Conservation (phyloP, 1,284 basidiomycete species). For the Hypsizygus ulmarius region DNA sequence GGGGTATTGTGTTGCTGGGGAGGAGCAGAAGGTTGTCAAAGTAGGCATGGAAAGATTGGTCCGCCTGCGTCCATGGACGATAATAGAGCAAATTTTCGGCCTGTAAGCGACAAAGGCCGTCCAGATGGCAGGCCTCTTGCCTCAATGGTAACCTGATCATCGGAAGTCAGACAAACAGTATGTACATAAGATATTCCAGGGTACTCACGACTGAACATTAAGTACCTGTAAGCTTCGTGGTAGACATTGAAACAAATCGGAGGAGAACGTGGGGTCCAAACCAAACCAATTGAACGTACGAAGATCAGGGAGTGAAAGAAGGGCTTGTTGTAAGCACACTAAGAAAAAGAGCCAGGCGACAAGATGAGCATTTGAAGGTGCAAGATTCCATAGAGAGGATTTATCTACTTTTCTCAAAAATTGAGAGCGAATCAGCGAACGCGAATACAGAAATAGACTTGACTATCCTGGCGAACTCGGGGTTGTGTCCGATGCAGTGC, state of each 20-base stretch:
- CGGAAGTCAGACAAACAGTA: background rate
- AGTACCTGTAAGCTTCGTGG: conserved; percentile 23
- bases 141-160: conserved; percentile 1
- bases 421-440: conserved; percentile 29
- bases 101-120: conserved; percentile 5
- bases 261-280: conserved; percentile 24
- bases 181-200: background rate
- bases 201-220: conserved; percentile 26
- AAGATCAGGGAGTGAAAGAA: conserved; percentile 28
- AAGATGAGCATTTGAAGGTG: background rate
- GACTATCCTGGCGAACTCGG: conserved; percentile 30
- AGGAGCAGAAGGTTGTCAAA: background rate
- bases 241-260: conserved; percentile 24
- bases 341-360: background rate
- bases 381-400: background rate
- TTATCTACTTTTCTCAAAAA: conserved; percentile 33
- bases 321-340: conserved; percentile 33
- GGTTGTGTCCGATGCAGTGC: conserved; percentile 29
- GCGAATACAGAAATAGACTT: conserved; percentile 33
- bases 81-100: conserved; percentile 10
- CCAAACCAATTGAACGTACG: conserved; percentile 37
- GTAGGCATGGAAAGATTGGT: conserved; percentile 5
- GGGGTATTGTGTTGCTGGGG: background rate
- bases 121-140: background rate
- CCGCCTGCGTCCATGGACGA: conserved; percentile 8